A percentile compares a stretch with the other conserved stretches of the same genome.
phyloP scores from a whole-genome alignment of 2,329 filamentous ascomycete genomes.

The Phoma sp. region DNA sequence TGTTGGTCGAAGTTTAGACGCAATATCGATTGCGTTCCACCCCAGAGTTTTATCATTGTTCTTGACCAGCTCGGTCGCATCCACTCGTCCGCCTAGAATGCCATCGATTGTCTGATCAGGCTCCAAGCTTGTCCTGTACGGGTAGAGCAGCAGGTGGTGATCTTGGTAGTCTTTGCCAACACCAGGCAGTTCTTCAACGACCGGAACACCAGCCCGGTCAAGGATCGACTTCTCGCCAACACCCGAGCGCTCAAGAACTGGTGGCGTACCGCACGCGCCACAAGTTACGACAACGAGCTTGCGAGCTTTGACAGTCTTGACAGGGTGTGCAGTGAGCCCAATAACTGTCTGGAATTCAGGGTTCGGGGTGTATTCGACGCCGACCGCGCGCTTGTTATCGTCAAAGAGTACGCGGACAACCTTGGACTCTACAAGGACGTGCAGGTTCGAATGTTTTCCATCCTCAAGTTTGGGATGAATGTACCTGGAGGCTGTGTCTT shows the following conservation, averaged over 20 bases:
- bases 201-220: slow-evolving; percentile 57
- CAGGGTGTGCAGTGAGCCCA: slow-evolving; percentile 42
- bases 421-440: slow-evolving; percentile 64
- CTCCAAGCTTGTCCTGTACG: slow-evolving; percentile 57
- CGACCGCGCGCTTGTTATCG: slow-evolving; percentile 60
- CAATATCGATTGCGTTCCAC: slow-evolving; percentile 65
- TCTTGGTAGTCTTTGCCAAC: slow-evolving; percentile 71
- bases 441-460: slow-evolving; percentile 62
- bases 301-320: slow-evolving; percentile 55
- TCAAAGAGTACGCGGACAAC: slow-evolving; percentile 64
- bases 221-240: slow-evolving; percentile 62
- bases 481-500: slow-evolving; percentile 64
- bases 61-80: slow-evolving; percentile 55
- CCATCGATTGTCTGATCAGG: slow-evolving; percentile 61
- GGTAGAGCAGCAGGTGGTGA: slow-evolving; percentile 62
- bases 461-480: slow-evolving; percentile 60
- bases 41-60: slow-evolving; percentile 60
- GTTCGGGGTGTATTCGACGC: slow-evolving; percentile 65
- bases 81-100: slow-evolving; percentile 57
- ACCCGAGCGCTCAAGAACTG: slow-evolving; percentile 68
- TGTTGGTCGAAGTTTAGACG: slow-evolving; percentile 62
- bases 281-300: slow-evolving; percentile 61
- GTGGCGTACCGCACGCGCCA: slow-evolving; percentile 61
- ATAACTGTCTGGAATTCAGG: slow-evolving; percentile 45
- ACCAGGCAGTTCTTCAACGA: slow-evolving; percentile 63